Evolutionary conservation across 2,329 filamentous ascomycete species (phyloP), one percentile per base, ranked within the genome.

Genomic region (Aspergillus transmontanensis): DNA sequence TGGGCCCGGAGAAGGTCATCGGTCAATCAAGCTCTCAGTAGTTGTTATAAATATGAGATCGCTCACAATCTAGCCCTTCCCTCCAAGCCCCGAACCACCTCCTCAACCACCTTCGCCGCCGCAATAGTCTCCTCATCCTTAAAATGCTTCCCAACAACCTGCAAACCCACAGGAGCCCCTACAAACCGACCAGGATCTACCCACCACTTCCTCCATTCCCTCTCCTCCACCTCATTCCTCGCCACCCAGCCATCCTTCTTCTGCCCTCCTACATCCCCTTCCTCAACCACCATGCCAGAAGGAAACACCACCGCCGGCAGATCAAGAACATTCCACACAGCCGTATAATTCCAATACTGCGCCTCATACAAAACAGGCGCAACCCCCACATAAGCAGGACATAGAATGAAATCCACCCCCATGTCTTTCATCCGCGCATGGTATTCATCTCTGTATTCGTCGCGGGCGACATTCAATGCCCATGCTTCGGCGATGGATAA

Each of bases 121-220:
- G 75, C 76, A 46, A 78, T 46, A 0, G 73, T 75, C 70, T 83
- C 85, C 68, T 87, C 85, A 62, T 87, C 85, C 58, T 85, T 81
- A n/a, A 83, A 79, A 55, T 78, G 80, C 4, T 79, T 75, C 1
- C 82, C 82, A 3, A 85, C 74, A 39, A 87, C 74, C 69, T 87
- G 85, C 21, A 87, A 65, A 0, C 80, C 81, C 11, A 87, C 78
- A 0, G 85, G 84, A 7, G 83, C 74, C 0, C 75, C 75, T 39
- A 79, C 73, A 59, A 75, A 79, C n/a, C 68, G 64, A 59, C 72
- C 69, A 1, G 75, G 73, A 6, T 55, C 51, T 1, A 65, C 61
- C 6, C 66, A 58, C 55, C 76, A 78, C 62, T 75, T 75, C 43
- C 56, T 63, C 75, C 75, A 77, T 58, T 77, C 75, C 4, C 71